Base-by-base conservation (phyloP, 441 rosid genomes). In the Adansonia grandidieri region DNA sequence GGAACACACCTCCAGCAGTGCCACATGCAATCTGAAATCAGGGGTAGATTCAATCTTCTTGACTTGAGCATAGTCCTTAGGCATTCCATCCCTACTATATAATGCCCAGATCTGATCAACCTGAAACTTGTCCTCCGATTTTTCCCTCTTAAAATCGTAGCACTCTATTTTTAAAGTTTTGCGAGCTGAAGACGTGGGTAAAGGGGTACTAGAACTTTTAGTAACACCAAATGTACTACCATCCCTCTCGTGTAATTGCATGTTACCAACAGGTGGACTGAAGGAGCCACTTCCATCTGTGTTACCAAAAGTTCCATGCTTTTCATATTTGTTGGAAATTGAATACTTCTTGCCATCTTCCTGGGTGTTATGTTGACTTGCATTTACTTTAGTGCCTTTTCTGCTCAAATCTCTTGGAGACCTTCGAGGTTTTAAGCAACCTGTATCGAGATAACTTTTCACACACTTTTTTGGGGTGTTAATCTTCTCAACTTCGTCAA, bases 361-460 rank as follows among this genome's bases (percentile, higher is more conserved):
- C 45, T 20, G n/a, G 64, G 37, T 9, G 53, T 10, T 5, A 53
- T 14, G 22, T 15, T 24, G 60, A 4, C 56, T 22, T 28, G 74
- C 20, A 50, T 71, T 50, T 24, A 28, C 22, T 71, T 77, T 77
- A 81, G 45, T 45, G n/a, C 37, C 37, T 78, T 74, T 51, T 86
- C 81, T 86, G 82, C 86, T 82, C 67, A 83, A 79, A 76, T 82
- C 88, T 84, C 85, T 80, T 2, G 87, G 84, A 32, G 91, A 84
- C 62, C 83, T 84, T 77, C 84, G 80, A 32, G 69, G 79, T 70
- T 80, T 80, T 37, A 79, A 71, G 58, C 82, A 73, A 71, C 78
- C 85, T 51, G 63, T 9, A 60, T 80, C 22, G 54, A 69, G 28
- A 17, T 74, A 80, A 73, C n/a, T 77, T 63, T 68, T 79, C 57